Evolutionary conservation across 2,329 filamentous ascomycete species (phyloP).

Genomic region (Pseudogymnoascus sp.): DNA sequence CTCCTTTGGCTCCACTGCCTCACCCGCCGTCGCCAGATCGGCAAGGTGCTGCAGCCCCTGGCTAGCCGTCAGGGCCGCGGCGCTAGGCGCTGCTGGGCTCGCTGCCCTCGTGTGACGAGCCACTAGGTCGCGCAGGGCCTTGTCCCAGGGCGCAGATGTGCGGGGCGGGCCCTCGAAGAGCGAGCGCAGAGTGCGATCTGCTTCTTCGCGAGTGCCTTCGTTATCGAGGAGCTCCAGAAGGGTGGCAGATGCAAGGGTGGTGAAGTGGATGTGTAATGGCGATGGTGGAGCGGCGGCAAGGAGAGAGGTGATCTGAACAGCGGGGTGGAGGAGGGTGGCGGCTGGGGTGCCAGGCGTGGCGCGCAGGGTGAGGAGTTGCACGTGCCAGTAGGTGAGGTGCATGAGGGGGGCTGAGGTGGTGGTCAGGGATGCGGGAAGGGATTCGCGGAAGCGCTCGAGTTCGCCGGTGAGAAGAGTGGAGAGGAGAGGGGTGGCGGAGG

Average conservation of each 20-base stretch:
- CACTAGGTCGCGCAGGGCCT: not conserved
- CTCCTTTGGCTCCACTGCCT: constrained; percentile 30
- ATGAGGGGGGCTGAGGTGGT: constrained; percentile 49
- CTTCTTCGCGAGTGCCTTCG: constrained; percentile 47
- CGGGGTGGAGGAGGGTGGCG: constrained; percentile 51
- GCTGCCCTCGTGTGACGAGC: not conserved
- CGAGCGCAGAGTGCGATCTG: constrained; percentile 26
- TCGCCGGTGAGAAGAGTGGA: constrained; percentile 46
- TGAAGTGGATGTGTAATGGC: constrained; percentile 62
- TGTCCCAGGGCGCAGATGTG: not conserved
- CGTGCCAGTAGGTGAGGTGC: constrained; percentile 63
- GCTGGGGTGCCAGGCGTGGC: constrained; percentile 48
- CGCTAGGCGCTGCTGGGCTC: not conserved
- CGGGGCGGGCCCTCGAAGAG: not conserved
- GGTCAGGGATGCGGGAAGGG: constrained; percentile 43
- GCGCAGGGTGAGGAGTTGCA: constrained; percentile 55
- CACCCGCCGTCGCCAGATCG: constrained; percentile 32
- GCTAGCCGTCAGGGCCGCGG: not conserved
- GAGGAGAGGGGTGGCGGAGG: constrained; percentile 36
- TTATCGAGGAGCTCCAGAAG: constrained; percentile 51
- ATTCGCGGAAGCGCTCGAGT: constrained; percentile 58
- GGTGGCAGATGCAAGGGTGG: constrained; percentile 50
- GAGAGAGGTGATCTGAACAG: constrained; percentile 50
- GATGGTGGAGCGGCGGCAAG: constrained; percentile 47
- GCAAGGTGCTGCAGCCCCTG: constrained; percentile 11